phyloP scores from a whole-genome alignment of 2,329 filamentous ascomycete genomes.

The Neofusicoccum sp. region DNA sequence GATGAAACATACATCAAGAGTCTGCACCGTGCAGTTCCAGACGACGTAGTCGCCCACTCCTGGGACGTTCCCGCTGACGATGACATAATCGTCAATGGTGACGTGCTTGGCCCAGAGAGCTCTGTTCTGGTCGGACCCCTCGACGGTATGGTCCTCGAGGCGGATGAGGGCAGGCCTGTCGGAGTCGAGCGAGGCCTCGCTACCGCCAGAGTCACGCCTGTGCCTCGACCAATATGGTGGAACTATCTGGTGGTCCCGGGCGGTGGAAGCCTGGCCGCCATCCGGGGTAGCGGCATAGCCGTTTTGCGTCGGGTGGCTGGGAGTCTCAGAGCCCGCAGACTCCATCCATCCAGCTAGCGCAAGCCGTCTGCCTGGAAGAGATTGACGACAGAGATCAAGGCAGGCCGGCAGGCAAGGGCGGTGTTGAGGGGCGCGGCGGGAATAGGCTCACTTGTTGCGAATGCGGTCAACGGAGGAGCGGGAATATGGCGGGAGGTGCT shows the following conservation, averaged over 20 bases:
- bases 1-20: slow-evolving; percentile 67
- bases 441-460: slow-evolving; percentile 12
- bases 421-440: slow-evolving; percentile 6
- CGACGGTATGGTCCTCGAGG: slow-evolving; percentile 66
- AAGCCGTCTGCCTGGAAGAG: slow-evolving; percentile 5
- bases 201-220: slow-evolving; percentile 37
- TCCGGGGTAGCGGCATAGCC: slow-evolving; percentile 16
- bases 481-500: slow-evolving; percentile 3
- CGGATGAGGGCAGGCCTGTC: slow-evolving; percentile 52
- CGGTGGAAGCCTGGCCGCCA: slow-evolving; percentile 7
- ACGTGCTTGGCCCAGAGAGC: slow-evolving; percentile 66
- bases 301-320: slow-evolving; percentile 27
- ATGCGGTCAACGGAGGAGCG: slow-evolving; percentile 8
- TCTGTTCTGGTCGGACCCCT: slow-evolving; percentile 57
- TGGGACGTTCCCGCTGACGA: slow-evolving; percentile 59
- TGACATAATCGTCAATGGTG: slow-evolving; percentile 62
- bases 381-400: slow-evolving; percentile 2
- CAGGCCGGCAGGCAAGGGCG: slow-evolving; percentile 12
- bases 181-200: slow-evolving; percentile 35
- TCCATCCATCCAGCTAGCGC: slow-evolving; percentile 43
- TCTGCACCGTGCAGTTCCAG: slow-evolving; percentile 89
- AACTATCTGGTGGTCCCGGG: slow-evolving; percentile 34
- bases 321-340: slow-evolving; percentile 35
- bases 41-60: slow-evolving; percentile 88
- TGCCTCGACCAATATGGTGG: slow-evolving; percentile 53